phyloP scores from a whole-genome alignment of 2,329 filamentous ascomycete genomes.

The Pseudocercospora vitis region DNA sequence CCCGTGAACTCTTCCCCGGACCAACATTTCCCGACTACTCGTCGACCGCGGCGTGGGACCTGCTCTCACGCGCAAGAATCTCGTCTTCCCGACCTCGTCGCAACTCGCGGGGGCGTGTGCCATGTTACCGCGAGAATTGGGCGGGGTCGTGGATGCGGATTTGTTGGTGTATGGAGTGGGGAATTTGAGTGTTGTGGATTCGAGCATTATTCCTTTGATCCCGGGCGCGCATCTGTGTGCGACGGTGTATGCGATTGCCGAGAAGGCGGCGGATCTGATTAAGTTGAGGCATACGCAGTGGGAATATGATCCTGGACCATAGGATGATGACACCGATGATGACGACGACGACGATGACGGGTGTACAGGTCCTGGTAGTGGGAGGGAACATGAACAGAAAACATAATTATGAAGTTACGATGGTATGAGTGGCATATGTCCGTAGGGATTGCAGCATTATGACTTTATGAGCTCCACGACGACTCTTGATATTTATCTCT shows the following conservation, averaged over 20 bases:
- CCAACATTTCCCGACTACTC: slow-evolving; percentile 10
- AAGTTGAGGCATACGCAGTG: slow-evolving; percentile 14
- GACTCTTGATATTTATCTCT: too few species aligned
- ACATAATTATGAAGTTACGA: background rate
- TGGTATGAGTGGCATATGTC: background rate
- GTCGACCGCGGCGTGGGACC: background rate
- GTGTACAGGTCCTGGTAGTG: background rate
- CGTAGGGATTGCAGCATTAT: background rate
- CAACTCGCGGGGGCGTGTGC: slow-evolving; percentile 6
- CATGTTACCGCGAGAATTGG: slow-evolving; percentile 28
- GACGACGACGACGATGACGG: background rate
- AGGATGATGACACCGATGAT: background rate
- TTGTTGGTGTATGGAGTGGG: slow-evolving; percentile 34
- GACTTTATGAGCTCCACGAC: too few species aligned
- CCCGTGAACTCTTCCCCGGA: slow-evolving; percentile 37
- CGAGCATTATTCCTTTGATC: slow-evolving; percentile 36
- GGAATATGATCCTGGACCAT: background rate
- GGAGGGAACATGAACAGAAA: background rate
- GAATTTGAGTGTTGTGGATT: slow-evolving; percentile 34
- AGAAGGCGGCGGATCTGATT: slow-evolving; percentile 39
- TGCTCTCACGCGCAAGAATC: background rate
- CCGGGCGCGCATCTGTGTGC: slow-evolving; percentile 28
- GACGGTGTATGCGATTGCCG: slow-evolving; percentile 38
- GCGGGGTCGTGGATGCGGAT: slow-evolving; percentile 32
- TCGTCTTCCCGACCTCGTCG: background rate